Base-by-base conservation (phyloP, 345 rosid genomes). In the Eucalyptus guilfoylei region DNA sequence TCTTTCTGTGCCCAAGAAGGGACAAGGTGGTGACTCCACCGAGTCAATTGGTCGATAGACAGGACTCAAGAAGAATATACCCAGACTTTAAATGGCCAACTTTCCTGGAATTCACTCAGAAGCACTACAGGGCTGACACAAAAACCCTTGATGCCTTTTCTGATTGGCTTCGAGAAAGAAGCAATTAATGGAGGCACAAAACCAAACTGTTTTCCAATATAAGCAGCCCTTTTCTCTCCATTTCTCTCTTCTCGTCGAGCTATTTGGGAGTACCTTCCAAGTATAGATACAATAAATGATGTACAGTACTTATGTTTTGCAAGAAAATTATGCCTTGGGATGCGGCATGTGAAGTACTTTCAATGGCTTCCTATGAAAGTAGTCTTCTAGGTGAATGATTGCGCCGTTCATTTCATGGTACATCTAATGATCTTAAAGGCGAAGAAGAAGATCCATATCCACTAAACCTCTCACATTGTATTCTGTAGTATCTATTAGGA, bases 1-100 rank as follows among this genome's bases (percentile, higher is more conserved):
- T 93, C 88, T 93, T 93, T 85, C 64, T 93, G n/a, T 92, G 95
- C 76, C 95, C 95, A 8, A 91, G 88, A 89, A 90, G 47, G 67
- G 93, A 93, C 80, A 93, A 90, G 89, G 58, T 89, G 52, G 92
- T 93, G 64, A 88, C 81, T 47, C 93, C 95, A 26, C 95, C 95
- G 23, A 48, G 34, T 9, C 62, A 89, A 52, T 54, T 93, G 87
- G 90, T 91, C 69, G 92, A 93, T 86, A 14, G 45, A 34, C 44
- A 55, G 32, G 87, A 89, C n/a, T 89, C 93, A 5, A 89, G 94
- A 40, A 80, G 95, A 48, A 49, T 45, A 80, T 93, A 93, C 86
- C 95, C 95, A 40, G 94, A 93, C 88, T 93, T 93, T 80, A 91
- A 93, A 67, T 93, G 95, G 95, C 89, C 92, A 17, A 86, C 88